These are phyloP conservation scores for Dothideomycetes sp. DNA, from an alignment of 2,329 filamentous ascomycete genomes.

Conservation along the genomic window DNA sequence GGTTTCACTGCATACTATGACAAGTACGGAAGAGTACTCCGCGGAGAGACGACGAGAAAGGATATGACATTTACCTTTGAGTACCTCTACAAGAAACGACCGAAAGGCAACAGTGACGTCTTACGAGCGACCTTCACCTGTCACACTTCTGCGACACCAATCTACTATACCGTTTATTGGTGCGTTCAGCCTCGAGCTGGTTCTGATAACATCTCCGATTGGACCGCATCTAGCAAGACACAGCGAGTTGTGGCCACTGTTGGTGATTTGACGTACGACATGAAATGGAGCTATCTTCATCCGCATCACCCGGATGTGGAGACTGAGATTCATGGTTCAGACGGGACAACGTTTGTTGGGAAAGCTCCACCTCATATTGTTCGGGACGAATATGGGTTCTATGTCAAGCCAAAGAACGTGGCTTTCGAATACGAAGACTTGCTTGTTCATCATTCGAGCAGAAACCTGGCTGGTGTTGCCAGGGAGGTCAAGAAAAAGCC, in stretches of 20 bases:
- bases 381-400: slow-evolving; percentile 8
- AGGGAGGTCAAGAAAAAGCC: too few relatives aligned
- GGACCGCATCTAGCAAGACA: slow-evolving; percentile 10
- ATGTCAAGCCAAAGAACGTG: slow-evolving; percentile 10
- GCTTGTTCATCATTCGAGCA: slow-evolving; percentile 9
- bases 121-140: slow-evolving; percentile 8
- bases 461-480: too few relatives aligned
- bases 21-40: slow-evolving; percentile 10
- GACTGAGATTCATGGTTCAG: slow-evolving; percentile 7
- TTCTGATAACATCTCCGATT: slow-evolving; percentile 10
- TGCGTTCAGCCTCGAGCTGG: slow-evolving; percentile 10
- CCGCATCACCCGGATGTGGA: slow-evolving; percentile 10
- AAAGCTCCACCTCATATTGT: slow-evolving; percentile 7
- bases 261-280: slow-evolving; percentile 9
- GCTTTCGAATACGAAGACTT: slow-evolving; percentile 10
- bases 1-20: slow-evolving; percentile 7
- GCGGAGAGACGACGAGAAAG: slow-evolving; percentile 7
- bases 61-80: slow-evolving; percentile 9
- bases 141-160: not conserved
- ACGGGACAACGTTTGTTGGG: slow-evolving; percentile 3
- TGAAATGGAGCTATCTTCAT: slow-evolving; percentile 11
- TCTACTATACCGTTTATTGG: slow-evolving; percentile 9
- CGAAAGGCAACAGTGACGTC: slow-evolving; percentile 10
- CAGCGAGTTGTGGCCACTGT: slow-evolving; percentile 8
- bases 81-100: slow-evolving; percentile 10